A percentile compares a stretch with the other conserved stretches of the same genome.
phyloP scores from a whole-genome alignment of 202 grass and related monocot species.

The Bolboschoenoplectus hybrid region DNA sequence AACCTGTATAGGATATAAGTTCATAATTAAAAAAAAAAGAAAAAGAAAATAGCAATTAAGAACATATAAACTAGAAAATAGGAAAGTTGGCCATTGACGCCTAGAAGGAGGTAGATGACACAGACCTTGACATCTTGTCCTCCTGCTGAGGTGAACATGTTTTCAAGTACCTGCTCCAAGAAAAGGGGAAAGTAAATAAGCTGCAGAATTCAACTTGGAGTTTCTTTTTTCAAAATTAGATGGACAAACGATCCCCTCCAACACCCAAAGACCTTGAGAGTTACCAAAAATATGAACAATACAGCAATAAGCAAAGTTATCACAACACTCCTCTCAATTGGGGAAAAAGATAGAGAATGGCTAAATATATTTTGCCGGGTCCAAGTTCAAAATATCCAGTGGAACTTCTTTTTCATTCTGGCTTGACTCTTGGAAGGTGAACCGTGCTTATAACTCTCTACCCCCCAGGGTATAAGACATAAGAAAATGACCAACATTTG shows the following conservation, averaged over 20 bases:
- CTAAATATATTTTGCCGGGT: neutral
- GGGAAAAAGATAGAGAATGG: neutral
- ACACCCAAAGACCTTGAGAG: neutral
- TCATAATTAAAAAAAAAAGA: conserved; percentile 18
- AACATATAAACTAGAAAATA: conserved; percentile 22
- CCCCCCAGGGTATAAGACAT: neutral
- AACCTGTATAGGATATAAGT: conserved; percentile 49
- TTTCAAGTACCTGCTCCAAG: conserved; percentile 69
- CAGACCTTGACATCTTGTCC: conserved; percentile 91
- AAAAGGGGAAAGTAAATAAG: conserved; percentile 38
- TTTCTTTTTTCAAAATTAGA: conserved; percentile 30
- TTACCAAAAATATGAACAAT: neutral
- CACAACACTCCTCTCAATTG: neutral
- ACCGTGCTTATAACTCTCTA: neutral
- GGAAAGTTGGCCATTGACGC: conserved; percentile 6
- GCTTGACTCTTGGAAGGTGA: neutral
- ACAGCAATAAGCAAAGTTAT: neutral
- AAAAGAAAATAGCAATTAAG: conserved; percentile 30
- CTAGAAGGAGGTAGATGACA: conserved; percentile 34
- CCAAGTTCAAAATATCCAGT: neutral
- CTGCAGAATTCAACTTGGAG: conserved; percentile 17
- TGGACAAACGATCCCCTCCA: neutral
- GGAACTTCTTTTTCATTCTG: neutral
- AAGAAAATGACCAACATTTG: neutral
- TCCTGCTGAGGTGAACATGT: conserved; percentile 49